These are phyloP conservation scores for Penicillium diatomitis DNA, from an alignment of 495 filamentous ascomycete genomes.

Conservation along the genomic window DNA sequence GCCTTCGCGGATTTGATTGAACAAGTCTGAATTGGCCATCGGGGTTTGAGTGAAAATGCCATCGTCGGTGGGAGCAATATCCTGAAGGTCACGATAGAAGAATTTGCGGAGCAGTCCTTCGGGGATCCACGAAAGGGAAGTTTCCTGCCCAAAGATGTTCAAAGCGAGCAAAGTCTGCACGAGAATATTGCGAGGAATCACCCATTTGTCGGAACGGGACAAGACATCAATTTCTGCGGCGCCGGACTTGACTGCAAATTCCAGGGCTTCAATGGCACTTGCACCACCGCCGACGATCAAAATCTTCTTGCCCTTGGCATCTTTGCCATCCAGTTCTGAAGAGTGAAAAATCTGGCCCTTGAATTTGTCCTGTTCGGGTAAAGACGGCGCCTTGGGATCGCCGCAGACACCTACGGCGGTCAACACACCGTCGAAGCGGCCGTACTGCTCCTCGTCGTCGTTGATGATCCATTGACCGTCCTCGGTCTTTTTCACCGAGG, in stretches of 20 bases:
- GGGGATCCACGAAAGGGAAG: conserved; percentile 64
- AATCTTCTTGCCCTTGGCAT: conserved; percentile 62
- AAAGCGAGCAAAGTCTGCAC: conserved; percentile 63
- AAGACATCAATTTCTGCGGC: conserved; percentile 64
- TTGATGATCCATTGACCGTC: conserved; percentile 76
- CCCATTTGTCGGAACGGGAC: conserved; percentile 77
- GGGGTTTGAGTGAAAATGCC: conserved; percentile 73
- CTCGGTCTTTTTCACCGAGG: conserved; percentile 57
- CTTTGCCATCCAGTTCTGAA: conserved; percentile 59
- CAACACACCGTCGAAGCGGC: conserved; percentile 69
- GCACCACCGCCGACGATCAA: conserved; percentile 73
- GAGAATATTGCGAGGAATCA: conserved; percentile 71
- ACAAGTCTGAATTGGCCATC: conserved; percentile 77
- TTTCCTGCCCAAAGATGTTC: conserved; percentile 76
- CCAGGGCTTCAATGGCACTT: conserved; percentile 73
- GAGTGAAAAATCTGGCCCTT: conserved; percentile 64
- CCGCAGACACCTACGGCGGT: conserved; percentile 73
- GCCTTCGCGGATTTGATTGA: conserved; percentile 67
- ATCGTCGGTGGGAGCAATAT: conserved; percentile 54
- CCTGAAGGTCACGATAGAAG: conserved; percentile 79
- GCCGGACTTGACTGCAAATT: conserved; percentile 61
- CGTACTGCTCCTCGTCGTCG: conserved; percentile 55
- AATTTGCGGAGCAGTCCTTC: conserved; percentile 64
- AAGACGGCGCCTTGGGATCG: conserved; percentile 59
- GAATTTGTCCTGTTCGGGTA: conserved; percentile 59